Evolutionary conservation across 225 moss, liverwort and hornwort species (phyloP), one percentile per base, ranked within the genome.

Genomic region (Thuidium tamariscinum): DNA sequence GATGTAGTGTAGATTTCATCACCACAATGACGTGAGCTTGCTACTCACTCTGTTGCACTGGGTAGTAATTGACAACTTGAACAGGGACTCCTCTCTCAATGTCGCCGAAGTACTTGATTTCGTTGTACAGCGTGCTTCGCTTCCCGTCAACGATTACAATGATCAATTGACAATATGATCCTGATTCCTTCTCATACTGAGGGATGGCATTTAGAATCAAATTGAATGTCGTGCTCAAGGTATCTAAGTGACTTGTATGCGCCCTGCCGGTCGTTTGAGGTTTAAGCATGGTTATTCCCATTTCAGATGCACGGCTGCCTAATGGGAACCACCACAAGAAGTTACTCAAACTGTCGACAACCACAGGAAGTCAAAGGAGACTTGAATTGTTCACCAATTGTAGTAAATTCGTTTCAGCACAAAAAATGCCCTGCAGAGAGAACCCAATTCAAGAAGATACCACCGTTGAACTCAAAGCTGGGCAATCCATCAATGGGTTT

Each of bases 61-160:
- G 87, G 46, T 83, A 91, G 29, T 89, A 89, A 65, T 89, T 82
- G 70, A 92, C 89, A 64, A 92, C 89, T 89, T 92, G 92, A 65
- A 90, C 17, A 65, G 83, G 89, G 22, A 92, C 89, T 20, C 90
- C 92, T 68, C 46, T 82, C 52, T 87, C 90, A 73, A 92, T 85
- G 85, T 90, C 92, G 37, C 89, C 90, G 21, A 88, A 92, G 75
- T 90, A 88, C 81, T 90, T 92, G 81, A 92, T 87, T 59, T 89
- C 85, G 55, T 90, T 90, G 73, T 92, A 92, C 51, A 88, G 71
- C 11, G 68, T 64, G 72, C 65, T 90, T 49, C 36, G 85, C 65
- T 89, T 89, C 11, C 92, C 92, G 11, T 89, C 86, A 15, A 92
- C 89, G 23, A 92, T 20, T 29, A 90, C 89, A 66, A 92, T 67